These are phyloP conservation scores for Ogataea ramenticola DNA, from an alignment of 805 yeast species.

Conservation along the genomic window DNA sequence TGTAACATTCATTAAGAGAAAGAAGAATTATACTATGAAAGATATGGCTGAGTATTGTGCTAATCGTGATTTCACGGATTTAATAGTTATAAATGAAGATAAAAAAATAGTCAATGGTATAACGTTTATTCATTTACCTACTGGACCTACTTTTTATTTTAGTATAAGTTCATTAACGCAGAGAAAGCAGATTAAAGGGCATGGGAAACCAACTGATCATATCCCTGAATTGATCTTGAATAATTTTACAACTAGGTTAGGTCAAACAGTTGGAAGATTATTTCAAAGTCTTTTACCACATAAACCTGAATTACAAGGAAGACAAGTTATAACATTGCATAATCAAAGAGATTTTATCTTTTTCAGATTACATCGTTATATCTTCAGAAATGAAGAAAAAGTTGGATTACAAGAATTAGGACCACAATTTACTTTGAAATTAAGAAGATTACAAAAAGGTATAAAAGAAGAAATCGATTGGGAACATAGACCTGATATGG, in stretches of 20 bases:
- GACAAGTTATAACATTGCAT: slow-evolving; percentile 93
- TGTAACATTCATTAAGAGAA: slow-evolving; percentile 80
- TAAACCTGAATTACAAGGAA: slow-evolving; percentile 87
- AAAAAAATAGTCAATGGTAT: slow-evolving; percentile 88
- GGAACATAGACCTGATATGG: slow-evolving; percentile 97
- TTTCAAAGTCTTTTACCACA: slow-evolving; percentile 92
- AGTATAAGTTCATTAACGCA: slow-evolving; percentile 71
- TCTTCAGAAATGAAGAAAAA: slow-evolving; percentile 81
- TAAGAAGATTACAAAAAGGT: slow-evolving; percentile 88
- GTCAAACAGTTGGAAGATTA: slow-evolving; percentile 86
- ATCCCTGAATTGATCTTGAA: slow-evolving; percentile 88
- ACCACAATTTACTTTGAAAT: slow-evolving; percentile 87
- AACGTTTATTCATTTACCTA: slow-evolving; percentile 89
- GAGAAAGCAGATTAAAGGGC: slow-evolving; percentile 72
- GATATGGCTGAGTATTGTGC: slow-evolving; percentile 81
- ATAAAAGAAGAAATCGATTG: slow-evolving; percentile 88
- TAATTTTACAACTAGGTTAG: slow-evolving; percentile 87
- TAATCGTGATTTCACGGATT: slow-evolving; percentile 80
- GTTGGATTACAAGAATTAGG: slow-evolving; percentile 96
- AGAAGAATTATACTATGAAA: slow-evolving; percentile 72
- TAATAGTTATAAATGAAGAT: slow-evolving; percentile 88
- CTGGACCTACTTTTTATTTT: slow-evolving; percentile 92
- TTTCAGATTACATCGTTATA: slow-evolving; percentile 90
- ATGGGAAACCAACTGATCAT: slow-evolving; percentile 86
- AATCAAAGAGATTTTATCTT: slow-evolving; percentile 95